Percentiles rank a stretch among this genome's conserved stretches.
Evolutionary conservation across 768 basidiomycete species (phyloP).

Genomic region (Lentinula boryana): DNA sequence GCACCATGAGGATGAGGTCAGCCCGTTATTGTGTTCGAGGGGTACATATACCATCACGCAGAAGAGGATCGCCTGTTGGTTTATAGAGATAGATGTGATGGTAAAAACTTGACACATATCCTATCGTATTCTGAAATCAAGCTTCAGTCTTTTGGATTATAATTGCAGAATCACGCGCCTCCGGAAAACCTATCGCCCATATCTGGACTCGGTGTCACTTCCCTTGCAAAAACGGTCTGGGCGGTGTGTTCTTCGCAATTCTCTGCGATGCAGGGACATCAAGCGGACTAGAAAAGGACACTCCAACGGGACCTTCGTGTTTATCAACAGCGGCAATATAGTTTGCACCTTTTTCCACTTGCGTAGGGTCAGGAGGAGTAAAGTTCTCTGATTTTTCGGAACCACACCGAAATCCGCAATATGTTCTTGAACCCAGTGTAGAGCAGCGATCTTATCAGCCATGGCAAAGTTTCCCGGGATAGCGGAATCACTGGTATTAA

Average conservation of each 20-base stretch:
- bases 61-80: conserved; percentile 10
- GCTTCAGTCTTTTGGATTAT: background rate
- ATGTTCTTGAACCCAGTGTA: conserved; percentile 39
- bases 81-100: conserved; percentile 12
- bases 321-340: conserved; percentile 1
- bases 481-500: conserved; percentile 20
- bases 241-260: conserved; percentile 7
- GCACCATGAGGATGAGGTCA: conserved; percentile 9
- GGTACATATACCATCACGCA: conserved; percentile 7
- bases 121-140: background rate
- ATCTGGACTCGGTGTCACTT: conserved; percentile 4
- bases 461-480: conserved; percentile 35
- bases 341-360: too few species aligned
- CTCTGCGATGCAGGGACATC: conserved; percentile 8
- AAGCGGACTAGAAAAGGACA: conserved; percentile 9
- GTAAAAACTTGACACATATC: conserved; percentile 10
- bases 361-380: too few species aligned
- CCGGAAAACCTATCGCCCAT: conserved; percentile 11
- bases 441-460: conserved; percentile 32
- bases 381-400: conserved; percentile 9
- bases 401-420: conserved; percentile 42
- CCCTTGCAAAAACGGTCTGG: conserved; percentile 5
- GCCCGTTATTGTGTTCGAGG: background rate
- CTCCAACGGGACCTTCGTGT: conserved; percentile 8
- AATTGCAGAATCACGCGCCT: background rate